Base-by-base conservation (phyloP, 768 basidiomycete genomes). In the Xerocomellus chrysenteron region DNA sequence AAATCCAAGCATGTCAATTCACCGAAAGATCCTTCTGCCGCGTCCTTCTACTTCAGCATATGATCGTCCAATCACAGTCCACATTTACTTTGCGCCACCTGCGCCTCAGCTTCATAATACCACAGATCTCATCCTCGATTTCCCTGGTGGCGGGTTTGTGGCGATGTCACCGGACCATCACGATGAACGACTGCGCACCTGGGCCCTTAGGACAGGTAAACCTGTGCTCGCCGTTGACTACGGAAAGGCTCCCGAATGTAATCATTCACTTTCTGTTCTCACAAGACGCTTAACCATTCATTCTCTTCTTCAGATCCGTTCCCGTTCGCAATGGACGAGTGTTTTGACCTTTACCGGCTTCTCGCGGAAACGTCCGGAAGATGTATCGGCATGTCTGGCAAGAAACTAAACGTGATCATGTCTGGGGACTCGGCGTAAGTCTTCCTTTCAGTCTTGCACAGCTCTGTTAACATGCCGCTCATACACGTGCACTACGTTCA, bases 371-470 rank as follows among this genome's bases (percentile, higher is more conserved):
- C 91, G 16, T 86, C 78, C 57, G 97, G 95, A 10, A 74, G 78
- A 47, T 76, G 85, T 21, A 84, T 99, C 52, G 96, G 96, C 5
- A 93, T 98, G 85, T 87, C 87, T 16, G 92, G 92, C n/a, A 81
- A 79, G 61, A 79, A 82, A 63, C 74, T 98, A 19, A 87, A 86
- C 60, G 77, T 94, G 30, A 82, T 98, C 54, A 66, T 97, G 47
- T 84, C 87, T 5, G 95, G 96, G 2, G 97, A 99, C 74, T 98
- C 96, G n/a, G 97, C 97, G 95, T 97, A 71, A 76, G 94, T 81
- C 37, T 32, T 37, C 32, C 41, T 19, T 26, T 54, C 24, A 24
- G 28, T 21, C 43, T 36, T 56, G 36, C 46, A 53, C 47, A 45
- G 45, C 19, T 45, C 47, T 50, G 16, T 56, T 19, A 44, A 8